Percentiles rank a stretch among this genome's conserved stretches.
These are phyloP conservation scores for Xylariaceae sp. DNA, from an alignment of 2,329 filamentous ascomycete genomes.

Conservation along the genomic window DNA sequence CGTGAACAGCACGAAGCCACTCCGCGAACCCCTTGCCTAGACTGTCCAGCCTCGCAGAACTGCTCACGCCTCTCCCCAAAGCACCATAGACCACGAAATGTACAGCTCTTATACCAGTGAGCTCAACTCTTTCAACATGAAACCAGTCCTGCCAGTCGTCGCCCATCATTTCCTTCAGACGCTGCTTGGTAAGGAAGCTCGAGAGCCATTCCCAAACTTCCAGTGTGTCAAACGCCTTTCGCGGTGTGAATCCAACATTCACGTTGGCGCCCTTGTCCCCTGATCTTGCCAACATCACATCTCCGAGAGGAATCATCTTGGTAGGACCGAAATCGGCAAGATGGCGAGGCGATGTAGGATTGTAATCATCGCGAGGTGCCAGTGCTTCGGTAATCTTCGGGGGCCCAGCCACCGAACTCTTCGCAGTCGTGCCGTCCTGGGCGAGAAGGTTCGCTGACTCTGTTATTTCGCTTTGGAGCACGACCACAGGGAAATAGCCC, in stretches of 20 bases:
- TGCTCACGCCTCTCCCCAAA: slow-evolving; percentile 42
- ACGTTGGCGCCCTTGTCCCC: slow-evolving; percentile 24
- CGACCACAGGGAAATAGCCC: slow-evolving; percentile 36
- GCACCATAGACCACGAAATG: slow-evolving; percentile 47
- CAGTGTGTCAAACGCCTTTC: slow-evolving; percentile 32
- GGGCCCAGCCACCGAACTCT: slow-evolving; percentile 15
- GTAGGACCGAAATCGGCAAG: slow-evolving; percentile 33
- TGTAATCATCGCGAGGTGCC: slow-evolving; percentile 19
- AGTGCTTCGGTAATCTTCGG: slow-evolving; percentile 23
- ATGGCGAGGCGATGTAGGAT: slow-evolving; percentile 8
- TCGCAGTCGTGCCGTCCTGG: background rate
- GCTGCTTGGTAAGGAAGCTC: slow-evolving; percentile 29
- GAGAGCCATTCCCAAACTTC: slow-evolving; percentile 38
- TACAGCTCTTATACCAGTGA: slow-evolving; percentile 39
- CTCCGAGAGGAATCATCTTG: slow-evolving; percentile 33
- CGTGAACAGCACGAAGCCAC: slow-evolving; percentile 16
- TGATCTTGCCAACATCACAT: slow-evolving; percentile 16
- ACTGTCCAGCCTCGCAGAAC: slow-evolving; percentile 40
- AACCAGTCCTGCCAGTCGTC: slow-evolving; percentile 38
- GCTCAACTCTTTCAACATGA: slow-evolving; percentile 43
- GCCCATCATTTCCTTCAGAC: slow-evolving; percentile 35
- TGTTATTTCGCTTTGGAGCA: slow-evolving; percentile 18
- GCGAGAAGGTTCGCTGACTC: slow-evolving; percentile 16
- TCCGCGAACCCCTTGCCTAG: slow-evolving; percentile 46
- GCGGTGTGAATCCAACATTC: slow-evolving; percentile 32